These are phyloP conservation scores for Isatis lusitanica DNA, from an alignment of 441 rosid species.

Conservation along the genomic window DNA sequence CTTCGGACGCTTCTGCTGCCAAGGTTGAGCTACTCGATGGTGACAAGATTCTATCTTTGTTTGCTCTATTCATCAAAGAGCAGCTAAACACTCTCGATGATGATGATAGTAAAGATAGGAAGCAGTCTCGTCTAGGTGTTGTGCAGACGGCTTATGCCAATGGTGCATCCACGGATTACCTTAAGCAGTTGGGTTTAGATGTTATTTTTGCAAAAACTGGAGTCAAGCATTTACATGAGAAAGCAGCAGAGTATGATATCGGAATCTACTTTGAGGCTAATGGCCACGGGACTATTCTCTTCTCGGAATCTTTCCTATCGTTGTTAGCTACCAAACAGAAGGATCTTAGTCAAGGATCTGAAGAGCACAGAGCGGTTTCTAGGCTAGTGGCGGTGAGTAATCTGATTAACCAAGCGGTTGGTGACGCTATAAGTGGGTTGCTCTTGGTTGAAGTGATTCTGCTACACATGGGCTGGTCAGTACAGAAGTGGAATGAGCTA, in stretches of 20 bases:
- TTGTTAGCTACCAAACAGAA: constrained; percentile 55
- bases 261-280: constrained; percentile 97
- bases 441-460: constrained; percentile 89
- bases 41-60: constrained; percentile 85
- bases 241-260: constrained; percentile 76
- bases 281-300: constrained; percentile 94
- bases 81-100: constrained; percentile 54
- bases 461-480: constrained; percentile 76
- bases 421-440: constrained; percentile 89
- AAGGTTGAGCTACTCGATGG: constrained; percentile 81
- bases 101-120: constrained; percentile 34
- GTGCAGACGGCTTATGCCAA: constrained; percentile 96
- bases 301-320: constrained; percentile 58
- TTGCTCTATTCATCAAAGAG: constrained; percentile 79
- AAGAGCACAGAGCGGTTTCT: constrained; percentile 68
- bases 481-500: constrained; percentile 72
- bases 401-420: constrained; percentile 93
- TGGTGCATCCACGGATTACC: constrained; percentile 82
- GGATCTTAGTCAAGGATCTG: constrained; percentile 63
- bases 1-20: constrained; percentile 35
- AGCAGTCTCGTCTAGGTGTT: constrained; percentile 60
- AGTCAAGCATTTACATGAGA: constrained; percentile 83
- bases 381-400: constrained; percentile 81
- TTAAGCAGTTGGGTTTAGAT: constrained; percentile 67
- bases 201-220: constrained; percentile 81